Conservation (phyloP, 2,329 filamentous ascomycete genomes). For the Metarhizium guizhouense region DNA sequence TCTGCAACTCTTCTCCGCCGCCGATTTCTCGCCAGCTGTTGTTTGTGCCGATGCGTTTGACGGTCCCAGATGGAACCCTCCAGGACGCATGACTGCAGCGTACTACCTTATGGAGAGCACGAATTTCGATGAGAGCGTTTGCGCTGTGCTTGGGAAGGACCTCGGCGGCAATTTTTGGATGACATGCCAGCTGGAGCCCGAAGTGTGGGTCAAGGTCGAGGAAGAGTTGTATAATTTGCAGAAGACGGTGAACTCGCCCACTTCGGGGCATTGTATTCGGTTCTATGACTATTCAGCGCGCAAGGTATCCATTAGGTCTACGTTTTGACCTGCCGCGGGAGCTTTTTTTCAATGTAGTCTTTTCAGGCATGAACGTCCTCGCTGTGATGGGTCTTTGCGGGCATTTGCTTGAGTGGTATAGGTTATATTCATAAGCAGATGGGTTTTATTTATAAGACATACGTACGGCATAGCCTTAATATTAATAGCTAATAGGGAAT, state of each 20-base stretch:
- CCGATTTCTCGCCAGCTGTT: slow-evolving; percentile 5
- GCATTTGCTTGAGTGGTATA: neutral
- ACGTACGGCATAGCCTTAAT: neutral
- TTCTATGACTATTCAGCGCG: neutral
- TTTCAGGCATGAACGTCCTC: neutral
- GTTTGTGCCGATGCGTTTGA: neutral
- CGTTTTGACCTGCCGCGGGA: neutral
- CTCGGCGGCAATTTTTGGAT: slow-evolving; percentile 7
- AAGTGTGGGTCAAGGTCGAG: slow-evolving; percentile 7
- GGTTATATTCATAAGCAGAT: too few relatives aligned
- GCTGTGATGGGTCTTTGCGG: neutral
- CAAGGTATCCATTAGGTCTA: neutral
- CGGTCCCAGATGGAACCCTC: slow-evolving; percentile 3
- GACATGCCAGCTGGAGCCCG: slow-evolving; percentile 6
- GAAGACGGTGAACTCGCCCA: slow-evolving; percentile 6
- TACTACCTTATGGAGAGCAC: slow-evolving; percentile 1
- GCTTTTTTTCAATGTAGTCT: neutral
- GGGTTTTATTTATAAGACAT: neutral
- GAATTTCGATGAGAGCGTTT: neutral
- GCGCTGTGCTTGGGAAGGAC: slow-evolving; percentile 5
- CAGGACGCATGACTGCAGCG: slow-evolving; percentile 4
- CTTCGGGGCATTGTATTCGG: slow-evolving; percentile 3
- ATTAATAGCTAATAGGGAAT: neutral
- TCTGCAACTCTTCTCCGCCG: slow-evolving; percentile 4
- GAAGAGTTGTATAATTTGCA: slow-evolving; percentile 8